Evolutionary conservation across 2,329 filamentous ascomycete genomes (phyloP).

Genomic region (Penicillium corylophilum): DNA sequence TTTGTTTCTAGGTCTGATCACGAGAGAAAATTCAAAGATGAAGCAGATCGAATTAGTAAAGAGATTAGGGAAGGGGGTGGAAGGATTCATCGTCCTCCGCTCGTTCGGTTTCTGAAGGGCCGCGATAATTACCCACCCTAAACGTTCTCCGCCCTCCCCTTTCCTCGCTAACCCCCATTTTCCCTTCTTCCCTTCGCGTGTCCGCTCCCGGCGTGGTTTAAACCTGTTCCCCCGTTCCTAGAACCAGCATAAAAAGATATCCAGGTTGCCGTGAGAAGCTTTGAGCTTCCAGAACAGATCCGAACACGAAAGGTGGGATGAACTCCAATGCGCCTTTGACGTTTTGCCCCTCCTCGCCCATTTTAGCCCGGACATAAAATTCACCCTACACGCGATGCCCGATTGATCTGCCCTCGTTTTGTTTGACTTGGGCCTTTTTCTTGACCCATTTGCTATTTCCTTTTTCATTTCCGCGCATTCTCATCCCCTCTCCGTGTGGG

Average conservation of each 20-base stretch:
- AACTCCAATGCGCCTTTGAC: constrained; percentile 1
- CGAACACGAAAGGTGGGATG: constrained; percentile 16
- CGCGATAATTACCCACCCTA: constrained; percentile 4
- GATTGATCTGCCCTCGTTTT: constrained; percentile 10
- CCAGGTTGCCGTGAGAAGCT: background rate
- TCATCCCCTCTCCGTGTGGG: constrained; percentile 4
- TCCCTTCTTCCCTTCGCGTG: background rate
- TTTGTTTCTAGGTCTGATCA: background rate
- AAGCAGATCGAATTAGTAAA: background rate
- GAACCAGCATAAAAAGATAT: background rate
- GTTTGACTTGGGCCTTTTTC: background rate
- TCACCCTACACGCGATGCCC: constrained; percentile 15
- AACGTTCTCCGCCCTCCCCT: constrained; percentile 2
- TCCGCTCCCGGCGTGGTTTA: background rate
- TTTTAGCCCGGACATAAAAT: constrained; percentile 5
- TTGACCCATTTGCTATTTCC: background rate
- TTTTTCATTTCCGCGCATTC: constrained; percentile 1
- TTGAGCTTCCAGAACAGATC: background rate
- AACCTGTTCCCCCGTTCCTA: background rate
- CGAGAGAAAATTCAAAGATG: background rate
- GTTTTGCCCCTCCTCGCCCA: constrained; percentile 11
- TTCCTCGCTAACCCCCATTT: constrained; percentile 4
- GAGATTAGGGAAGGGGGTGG: background rate
- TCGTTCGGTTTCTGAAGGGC: constrained; percentile 1
- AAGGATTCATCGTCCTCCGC: background rate